phyloP scores from a whole-genome alignment of 2,329 filamentous ascomycete genomes.

The Xylariales sp. region DNA sequence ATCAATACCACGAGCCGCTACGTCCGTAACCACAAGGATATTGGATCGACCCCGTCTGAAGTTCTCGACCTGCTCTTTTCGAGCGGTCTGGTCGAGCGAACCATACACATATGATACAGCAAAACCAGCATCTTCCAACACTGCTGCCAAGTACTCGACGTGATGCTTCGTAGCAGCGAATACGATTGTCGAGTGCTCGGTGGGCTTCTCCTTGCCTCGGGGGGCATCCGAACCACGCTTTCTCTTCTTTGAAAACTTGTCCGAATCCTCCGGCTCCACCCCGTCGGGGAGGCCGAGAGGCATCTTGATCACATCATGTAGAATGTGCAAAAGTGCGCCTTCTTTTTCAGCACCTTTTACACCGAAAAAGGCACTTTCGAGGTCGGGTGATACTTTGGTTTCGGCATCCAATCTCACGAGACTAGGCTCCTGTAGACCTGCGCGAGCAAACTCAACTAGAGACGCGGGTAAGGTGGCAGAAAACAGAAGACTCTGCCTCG shows the following conservation, averaged over 20 bases:
- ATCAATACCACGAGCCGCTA: conserved; percentile 95
- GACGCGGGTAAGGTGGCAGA: conserved; percentile 93
- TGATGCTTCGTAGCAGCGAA: conserved; percentile 96
- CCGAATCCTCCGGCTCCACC: conserved; percentile 40
- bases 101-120: conserved; percentile 93
- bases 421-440: conserved; percentile 86
- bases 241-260: conserved; percentile 60
- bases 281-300: conserved; percentile 61
- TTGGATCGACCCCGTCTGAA: conserved; percentile 83
- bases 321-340: conserved; percentile 80
- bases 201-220: conserved; percentile 65
- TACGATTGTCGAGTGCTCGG: conserved; percentile 87
- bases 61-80: conserved; percentile 86
- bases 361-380: conserved; percentile 93
- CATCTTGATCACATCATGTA: conserved; percentile 91
- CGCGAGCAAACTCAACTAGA: conserved; percentile 90
- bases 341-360: conserved; percentile 94
- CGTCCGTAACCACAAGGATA: conserved; percentile 92
- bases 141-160: conserved; percentile 81
- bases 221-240: conserved; percentile 58
- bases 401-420: conserved; percentile 89
- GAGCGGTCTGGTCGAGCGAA: conserved; percentile 87
- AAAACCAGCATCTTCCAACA: conserved; percentile 81
- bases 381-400: conserved; percentile 90
- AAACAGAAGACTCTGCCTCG: conserved; percentile 87